phyloP scores from a whole-genome alignment of 129 eudicot species.

The Dittrichia graveolens region DNA sequence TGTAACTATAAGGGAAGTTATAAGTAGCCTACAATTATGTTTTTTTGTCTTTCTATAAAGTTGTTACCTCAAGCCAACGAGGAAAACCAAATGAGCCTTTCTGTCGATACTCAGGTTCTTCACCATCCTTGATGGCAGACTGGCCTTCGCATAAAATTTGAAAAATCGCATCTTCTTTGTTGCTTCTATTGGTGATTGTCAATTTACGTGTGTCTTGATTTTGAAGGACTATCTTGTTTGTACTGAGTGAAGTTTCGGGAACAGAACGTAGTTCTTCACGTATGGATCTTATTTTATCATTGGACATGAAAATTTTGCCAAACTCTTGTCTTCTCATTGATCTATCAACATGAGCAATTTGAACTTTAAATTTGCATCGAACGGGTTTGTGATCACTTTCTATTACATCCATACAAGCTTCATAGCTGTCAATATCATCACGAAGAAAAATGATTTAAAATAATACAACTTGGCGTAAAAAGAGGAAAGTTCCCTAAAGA shows the following conservation, averaged over 20 bases:
- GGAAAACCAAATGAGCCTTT: constrained; percentile 90
- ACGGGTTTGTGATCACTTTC: constrained; percentile 99
- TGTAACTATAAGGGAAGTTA: neutral
- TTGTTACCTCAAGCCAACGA: constrained; percentile 88
- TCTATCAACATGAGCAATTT: constrained; percentile 81
- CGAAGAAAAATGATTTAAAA: neutral
- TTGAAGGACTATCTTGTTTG: constrained; percentile 59
- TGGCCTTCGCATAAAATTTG: constrained; percentile 76
- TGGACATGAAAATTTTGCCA: constrained; percentile 64
- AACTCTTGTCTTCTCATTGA: constrained; percentile 81
- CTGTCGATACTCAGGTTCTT: constrained; percentile 55
- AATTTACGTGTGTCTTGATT: constrained; percentile 59
- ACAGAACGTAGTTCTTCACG: constrained; percentile 59
- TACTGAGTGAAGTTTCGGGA: constrained; percentile 58
- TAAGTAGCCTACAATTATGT: too few relatives aligned
- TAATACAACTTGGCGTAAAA: neutral
- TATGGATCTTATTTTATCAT: constrained; percentile 45
- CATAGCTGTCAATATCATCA: constrained; percentile 52
- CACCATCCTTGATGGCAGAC: constrained; percentile 52
- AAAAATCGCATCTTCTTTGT: constrained; percentile 50
- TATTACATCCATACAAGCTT: constrained; percentile 92
- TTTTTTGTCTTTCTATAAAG: too few relatives aligned
- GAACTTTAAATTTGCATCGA: constrained; percentile 80
- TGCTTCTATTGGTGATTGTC: constrained; percentile 59
- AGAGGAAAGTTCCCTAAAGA: constrained; percentile 12